Percentiles rank a stretch among this genome's conserved stretches.
These are phyloP conservation scores for Plantago elongata DNA, from an alignment of 257 asterid genomes.

Conservation along the genomic window DNA sequence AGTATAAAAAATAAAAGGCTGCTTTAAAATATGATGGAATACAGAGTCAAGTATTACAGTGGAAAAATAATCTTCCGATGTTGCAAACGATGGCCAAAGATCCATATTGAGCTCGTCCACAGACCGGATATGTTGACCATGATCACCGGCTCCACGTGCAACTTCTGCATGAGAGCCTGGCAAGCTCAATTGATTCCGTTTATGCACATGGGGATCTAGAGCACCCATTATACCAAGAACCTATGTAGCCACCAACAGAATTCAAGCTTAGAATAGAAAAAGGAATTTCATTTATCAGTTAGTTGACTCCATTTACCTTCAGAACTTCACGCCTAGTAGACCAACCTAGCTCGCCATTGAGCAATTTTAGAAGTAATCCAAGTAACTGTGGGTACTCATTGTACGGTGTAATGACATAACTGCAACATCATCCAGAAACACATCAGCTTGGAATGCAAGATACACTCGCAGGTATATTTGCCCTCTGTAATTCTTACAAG, in stretches of 20 bases:
- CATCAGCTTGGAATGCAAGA: no score
- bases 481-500: neutral
- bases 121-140: conserved; percentile 78
- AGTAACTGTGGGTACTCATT: conserved; percentile 89
- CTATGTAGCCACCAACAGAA: conserved; percentile 34
- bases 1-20: neutral
- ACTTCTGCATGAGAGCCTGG: conserved; percentile 96
- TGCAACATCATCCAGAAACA: conserved; percentile 37
- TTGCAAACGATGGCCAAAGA: conserved; percentile 99
- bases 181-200: conserved; percentile 74
- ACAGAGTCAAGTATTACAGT: conserved; percentile 57
- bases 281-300: conserved; percentile 13
- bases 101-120: conserved; percentile 91
- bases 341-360: conserved; percentile 98
- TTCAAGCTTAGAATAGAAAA: conserved; percentile 21
- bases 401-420: conserved; percentile 93
- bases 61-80: conserved; percentile 95
- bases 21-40: conserved; percentile 15
- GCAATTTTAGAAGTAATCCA: conserved; percentile 88
- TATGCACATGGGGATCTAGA: conserved; percentile 91
- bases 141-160: conserved; percentile 72
- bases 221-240: conserved; percentile 99
- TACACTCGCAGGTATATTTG: neutral
- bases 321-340: conserved; percentile 95
- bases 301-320: conserved; percentile 53